Evolutionary conservation across 257 asterid species (phyloP).

Genomic region (Solanum stenotomum): DNA sequence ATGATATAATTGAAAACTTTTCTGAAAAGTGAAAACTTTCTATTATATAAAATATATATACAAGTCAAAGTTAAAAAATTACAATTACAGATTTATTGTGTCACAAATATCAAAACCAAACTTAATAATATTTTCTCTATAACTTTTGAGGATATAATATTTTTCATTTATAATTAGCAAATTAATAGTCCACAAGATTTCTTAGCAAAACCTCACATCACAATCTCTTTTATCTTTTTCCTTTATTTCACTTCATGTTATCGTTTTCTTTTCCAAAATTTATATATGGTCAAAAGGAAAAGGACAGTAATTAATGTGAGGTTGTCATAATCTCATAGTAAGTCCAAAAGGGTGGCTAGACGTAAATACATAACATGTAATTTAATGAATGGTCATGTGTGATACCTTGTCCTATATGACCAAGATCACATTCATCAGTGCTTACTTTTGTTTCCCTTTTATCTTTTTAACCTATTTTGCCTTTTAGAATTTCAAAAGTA

Average conservation of each 20-base stretch:
- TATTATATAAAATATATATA: too few species aligned
- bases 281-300: neutral
- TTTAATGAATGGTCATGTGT: neutral
- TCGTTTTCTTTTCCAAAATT: neutral
- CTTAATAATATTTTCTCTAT: neutral
- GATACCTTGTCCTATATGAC: neutral
- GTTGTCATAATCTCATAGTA: neutral
- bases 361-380: neutral
- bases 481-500: neutral
- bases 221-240: neutral
- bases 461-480: neutral
- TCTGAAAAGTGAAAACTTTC: too few species aligned
- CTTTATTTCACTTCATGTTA: neutral
- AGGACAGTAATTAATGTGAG: neutral
- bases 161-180: neutral
- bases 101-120: neutral
- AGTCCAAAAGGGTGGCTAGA: neutral
- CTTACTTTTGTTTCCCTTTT: neutral
- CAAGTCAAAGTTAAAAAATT: neutral
- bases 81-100: neutral
- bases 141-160: neutral
- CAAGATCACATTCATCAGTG: neutral
- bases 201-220: neutral
- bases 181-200: neutral
- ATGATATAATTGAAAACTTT: too few species aligned